Base-by-base conservation (phyloP, 225 moss, liverwort and hornwort genomes). In the Rhytidiadelphus loreus region DNA sequence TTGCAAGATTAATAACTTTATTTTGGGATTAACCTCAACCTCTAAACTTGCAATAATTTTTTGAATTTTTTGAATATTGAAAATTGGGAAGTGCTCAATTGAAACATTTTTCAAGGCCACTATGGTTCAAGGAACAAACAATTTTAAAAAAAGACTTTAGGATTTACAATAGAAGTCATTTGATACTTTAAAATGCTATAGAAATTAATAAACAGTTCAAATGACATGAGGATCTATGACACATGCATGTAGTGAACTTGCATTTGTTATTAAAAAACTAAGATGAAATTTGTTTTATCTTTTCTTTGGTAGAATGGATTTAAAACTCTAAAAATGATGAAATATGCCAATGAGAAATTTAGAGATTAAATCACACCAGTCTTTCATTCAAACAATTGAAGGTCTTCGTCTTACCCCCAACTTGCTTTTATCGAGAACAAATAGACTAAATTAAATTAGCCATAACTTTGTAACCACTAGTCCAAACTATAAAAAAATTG, bases 341-440 rank as follows among this genome's bases (percentile, higher is more conserved):
- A 33, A 33, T 75, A 33, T 33, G 22, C 8, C 2, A 52, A 0
- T 13, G 13, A 52, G 4, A 76, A 52, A 3, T 53, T 52, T 52
- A 35, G 8, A 52, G 3, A 13, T 35, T 13, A 18, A 20, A 76
- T 22, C 3, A 13, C 13, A 52, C 8, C 35, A 76, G 13, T 35
- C 14, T 23, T 37, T 37, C 5, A 16, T 55, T 18, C 6, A 37
- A 55, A 24, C 6, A 9, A 77, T 10, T 37, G 1, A 77, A 53
- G 22, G 1, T 3, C 23, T 77, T 55, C 6, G 24, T 16, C 4
- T 55, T 56, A 11, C 48, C 23, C 2, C 35, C 3, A 52, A 52
- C 2, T 52, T 76, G 3, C 0, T 14, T 0, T 23, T 15, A 9
- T 55, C 9, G 9, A 77, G 3, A 77, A 37, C 1, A 8, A 5